Evolutionary conservation across 1,139 yeast genomes (phyloP), one percentile per base, ranked within the genome.

Genomic region (Kodamaea fungicola): DNA sequence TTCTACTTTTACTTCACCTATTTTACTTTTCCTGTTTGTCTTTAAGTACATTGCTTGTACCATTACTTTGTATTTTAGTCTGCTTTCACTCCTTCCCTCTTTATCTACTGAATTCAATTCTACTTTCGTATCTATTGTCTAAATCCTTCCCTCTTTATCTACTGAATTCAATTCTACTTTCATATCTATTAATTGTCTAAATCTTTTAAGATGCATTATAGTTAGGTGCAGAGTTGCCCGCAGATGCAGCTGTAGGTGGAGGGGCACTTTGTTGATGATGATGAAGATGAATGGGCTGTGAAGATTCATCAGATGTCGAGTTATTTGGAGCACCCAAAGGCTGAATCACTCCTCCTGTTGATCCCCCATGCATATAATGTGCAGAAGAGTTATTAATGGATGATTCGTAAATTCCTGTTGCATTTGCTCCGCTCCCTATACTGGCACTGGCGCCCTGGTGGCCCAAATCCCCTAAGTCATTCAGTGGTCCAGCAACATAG

Each of bases 401-500:
- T 5, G 19, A 16, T 16, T 16, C 19, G 19, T 16, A 16, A 4
- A 16, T 16, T 9, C 24, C 32, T 8, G 26, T 10, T 9, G 10
- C 22, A 9, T 3, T 9, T 16, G 26, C 7, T 9, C 12, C 32
- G 6, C 13, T 8, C 13, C 12, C 12, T 8, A 7, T 12, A 7
- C 22, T 12, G 12, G 24, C 28, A 27, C 32, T 19, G 26, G 32
- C 12, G 12, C 25, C 25, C 24, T 24, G 35, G n/a, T 12, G 32
- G 7, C 30, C 24, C 32, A 32, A 28, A 10, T 36, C 38, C 3
- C 35, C 35, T 16, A 36, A 22, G 23, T 38, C 40, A 12, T n/a
- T 24, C 33, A 28, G 40, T 12, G 37, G 35, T 6, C 32, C 37
- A 3, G 40, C 26, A 30, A 38, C 37, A 26, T 38, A 38, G 26